Conservation (phyloP, 192 early-diverging fungal species). For the Rhizophagus prolifer region DNA sequence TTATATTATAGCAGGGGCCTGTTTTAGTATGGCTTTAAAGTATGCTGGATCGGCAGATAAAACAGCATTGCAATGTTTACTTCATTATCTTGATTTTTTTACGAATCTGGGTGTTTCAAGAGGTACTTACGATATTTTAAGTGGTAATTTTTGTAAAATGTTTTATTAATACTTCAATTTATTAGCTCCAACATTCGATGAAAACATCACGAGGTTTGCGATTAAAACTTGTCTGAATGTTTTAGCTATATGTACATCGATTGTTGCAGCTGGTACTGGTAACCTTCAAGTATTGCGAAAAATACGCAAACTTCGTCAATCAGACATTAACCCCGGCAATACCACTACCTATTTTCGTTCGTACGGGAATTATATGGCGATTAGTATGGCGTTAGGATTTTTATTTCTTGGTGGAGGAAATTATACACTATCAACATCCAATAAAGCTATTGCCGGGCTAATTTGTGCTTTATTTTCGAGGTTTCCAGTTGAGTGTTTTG, state of each 20-base stretch:
- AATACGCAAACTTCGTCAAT: constrained; percentile 55
- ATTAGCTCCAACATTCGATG: constrained; percentile 52
- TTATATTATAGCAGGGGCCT: constrained; percentile 64
- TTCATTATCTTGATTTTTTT: constrained; percentile 58
- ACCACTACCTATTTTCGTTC: constrained; percentile 26
- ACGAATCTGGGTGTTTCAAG: constrained; percentile 32
- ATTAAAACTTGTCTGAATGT: constrained; percentile 72
- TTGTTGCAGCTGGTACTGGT: constrained; percentile 84
- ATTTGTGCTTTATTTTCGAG: constrained; percentile 69
- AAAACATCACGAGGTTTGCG: constrained; percentile 62
- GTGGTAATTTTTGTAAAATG: neutral
- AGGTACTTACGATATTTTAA: constrained; percentile 37
- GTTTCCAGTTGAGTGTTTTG: constrained; percentile 51
- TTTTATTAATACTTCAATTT: neutral
- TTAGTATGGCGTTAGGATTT: constrained; percentile 75
- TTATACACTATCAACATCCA: constrained; percentile 65
- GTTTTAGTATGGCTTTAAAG: constrained; percentile 65
- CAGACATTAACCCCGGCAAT: constrained; percentile 28
- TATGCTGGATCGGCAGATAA: constrained; percentile 63
- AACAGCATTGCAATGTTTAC: constrained; percentile 47
- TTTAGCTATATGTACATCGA: constrained; percentile 54
- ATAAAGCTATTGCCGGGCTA: constrained; percentile 64
- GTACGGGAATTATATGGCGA: constrained; percentile 74
- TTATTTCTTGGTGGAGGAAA: constrained; percentile 71
- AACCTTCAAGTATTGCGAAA: constrained; percentile 60